Evolutionary conservation across 2,329 filamentous ascomycete genomes (phyloP), one percentile per base, ranked within the genome.

Genomic region (Paraphaeosphaeria minitans): DNA sequence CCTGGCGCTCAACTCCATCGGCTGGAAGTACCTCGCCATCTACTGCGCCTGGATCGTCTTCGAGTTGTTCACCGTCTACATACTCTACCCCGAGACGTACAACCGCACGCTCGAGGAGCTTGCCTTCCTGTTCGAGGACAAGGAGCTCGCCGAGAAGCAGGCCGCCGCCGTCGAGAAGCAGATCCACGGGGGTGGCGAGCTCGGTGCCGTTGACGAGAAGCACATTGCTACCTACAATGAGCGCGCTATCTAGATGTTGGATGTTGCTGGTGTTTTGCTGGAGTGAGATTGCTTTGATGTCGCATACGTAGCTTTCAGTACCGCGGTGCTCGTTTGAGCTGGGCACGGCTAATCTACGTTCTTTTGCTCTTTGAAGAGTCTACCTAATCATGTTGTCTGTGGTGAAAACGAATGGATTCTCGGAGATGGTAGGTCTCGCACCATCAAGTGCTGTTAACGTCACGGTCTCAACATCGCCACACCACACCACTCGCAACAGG

Each of bases 1-100:
- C 0, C 81, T 86, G 33, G 84, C 86, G 8, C 83, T 89, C 59
- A 70, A 73, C 10, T 81, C 79, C 53, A 84, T 87, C 55, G 72
- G 75, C 12, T 86, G 84, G 70, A 79, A 81, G 66, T 85, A 83
- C 39, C 84, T 85, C 61, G 79, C 84, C 45, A 82, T 84, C 58
- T 85, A 84, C 64, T 83, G 82, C 43, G 82, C 82, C 41, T 85
- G 81, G 66, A 85, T 85, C 64, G 80, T 80, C 10, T 79, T 80
- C 60, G 84, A 85, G 65, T 77, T 86, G 52, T 77, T 81, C 0
- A 79, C 82, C 12, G 80, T 84, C 54, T 87, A 84, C 75, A 82
- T 86, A 72, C 84, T 87, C 78, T 87, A 85, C 70, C 85, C 85
- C 0, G 85, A 87, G 72, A 87, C 85, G 12, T 83, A 84, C 51